These are phyloP conservation scores for Metschnikowia vanudenii DNA, from an alignment of 805 yeast species.

Conservation along the genomic window DNA sequence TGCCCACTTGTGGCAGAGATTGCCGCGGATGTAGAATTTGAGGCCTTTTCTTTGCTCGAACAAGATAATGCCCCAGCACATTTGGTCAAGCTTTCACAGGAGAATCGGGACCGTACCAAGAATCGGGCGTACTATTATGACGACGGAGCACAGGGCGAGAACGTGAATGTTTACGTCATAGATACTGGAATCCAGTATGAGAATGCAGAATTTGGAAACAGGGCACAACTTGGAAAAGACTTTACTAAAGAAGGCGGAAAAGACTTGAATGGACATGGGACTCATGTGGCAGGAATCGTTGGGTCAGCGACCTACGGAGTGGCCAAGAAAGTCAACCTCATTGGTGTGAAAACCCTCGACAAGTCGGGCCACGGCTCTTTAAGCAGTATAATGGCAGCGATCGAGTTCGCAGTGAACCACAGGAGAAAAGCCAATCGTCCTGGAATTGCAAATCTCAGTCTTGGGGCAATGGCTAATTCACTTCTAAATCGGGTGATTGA, in stretches of 20 bases:
- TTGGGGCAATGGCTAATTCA: conserved; percentile 69
- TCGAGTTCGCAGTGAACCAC: conserved; percentile 68
- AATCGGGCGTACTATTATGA: conserved; percentile 49
- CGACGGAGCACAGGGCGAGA: conserved; percentile 43
- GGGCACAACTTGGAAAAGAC: conserved; percentile 17
- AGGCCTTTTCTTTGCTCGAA: conserved; percentile 49
- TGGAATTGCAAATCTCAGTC: conserved; percentile 75
- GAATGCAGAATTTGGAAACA: conserved; percentile 14
- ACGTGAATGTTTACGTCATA: conserved; percentile 21
- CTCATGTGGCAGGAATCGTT: conserved; percentile 54
- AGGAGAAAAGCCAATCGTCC: conserved; percentile 29
- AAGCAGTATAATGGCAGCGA: conserved; percentile 60
- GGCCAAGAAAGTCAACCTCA: conserved; percentile 36
- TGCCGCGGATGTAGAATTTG: conserved; percentile 62
- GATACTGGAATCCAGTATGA: conserved; percentile 17
- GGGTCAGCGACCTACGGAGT: conserved; percentile 54
- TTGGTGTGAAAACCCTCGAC: conserved; percentile 76
- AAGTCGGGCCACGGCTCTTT: conserved; percentile 67
- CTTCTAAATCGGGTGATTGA: conserved; percentile 73
- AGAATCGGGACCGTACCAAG: conserved; percentile 17
- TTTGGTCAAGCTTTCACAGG: conserved; percentile 60
- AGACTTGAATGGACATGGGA: conserved; percentile 54
- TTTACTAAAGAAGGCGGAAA: conserved; percentile 24
- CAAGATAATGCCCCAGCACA: conserved; percentile 60
- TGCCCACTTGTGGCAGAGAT: conserved; percentile 68